Evolutionary conservation across 2,329 filamentous ascomycete species (phyloP).

Genomic region (Diaporthe aspalathi): DNA sequence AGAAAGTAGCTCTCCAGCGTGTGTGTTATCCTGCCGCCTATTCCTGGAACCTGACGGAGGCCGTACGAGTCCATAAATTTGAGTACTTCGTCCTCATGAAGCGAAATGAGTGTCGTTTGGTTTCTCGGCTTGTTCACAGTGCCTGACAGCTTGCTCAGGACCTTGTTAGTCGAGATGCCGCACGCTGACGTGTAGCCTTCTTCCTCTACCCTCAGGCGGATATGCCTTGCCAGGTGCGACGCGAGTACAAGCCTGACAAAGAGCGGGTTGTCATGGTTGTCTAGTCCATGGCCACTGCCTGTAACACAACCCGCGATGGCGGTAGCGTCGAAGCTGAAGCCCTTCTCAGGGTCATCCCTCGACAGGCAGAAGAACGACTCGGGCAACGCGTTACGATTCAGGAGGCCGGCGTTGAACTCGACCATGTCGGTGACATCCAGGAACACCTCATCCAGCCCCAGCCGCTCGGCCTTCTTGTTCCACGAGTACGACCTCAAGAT

Average conservation of each 20-base stretch:
- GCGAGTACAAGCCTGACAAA: slow-evolving; percentile 77
- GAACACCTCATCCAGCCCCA: slow-evolving; percentile 93
- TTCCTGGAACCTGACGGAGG: slow-evolving; percentile 84
- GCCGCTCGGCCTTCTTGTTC: slow-evolving; percentile 80
- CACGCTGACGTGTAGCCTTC: slow-evolving; percentile 89
- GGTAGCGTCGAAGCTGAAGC: slow-evolving; percentile 83
- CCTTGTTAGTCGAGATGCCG: slow-evolving; percentile 88
- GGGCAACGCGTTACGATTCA: slow-evolving; percentile 73
- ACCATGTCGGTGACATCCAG: slow-evolving; percentile 89
- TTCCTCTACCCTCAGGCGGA: slow-evolving; percentile 78
- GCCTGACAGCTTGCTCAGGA: slow-evolving; percentile 86
- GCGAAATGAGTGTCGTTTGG: slow-evolving; percentile 85
- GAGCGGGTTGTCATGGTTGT: slow-evolving; percentile 44
- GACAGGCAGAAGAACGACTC: slow-evolving; percentile 85
- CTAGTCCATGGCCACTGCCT: slow-evolving; percentile 26
- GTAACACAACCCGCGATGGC: slow-evolving; percentile 71
- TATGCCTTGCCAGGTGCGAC: slow-evolving; percentile 81
- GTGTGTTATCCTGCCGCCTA: slow-evolving; percentile 82
- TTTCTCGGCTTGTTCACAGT: slow-evolving; percentile 86
- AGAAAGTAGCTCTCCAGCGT: slow-evolving; percentile 66
- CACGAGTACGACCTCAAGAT: slow-evolving; percentile 81
- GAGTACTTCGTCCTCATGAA: slow-evolving; percentile 66
- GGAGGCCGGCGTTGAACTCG: slow-evolving; percentile 78
- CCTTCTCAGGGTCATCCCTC: slow-evolving; percentile 77
- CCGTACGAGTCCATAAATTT: slow-evolving; percentile 80